These are phyloP conservation scores for Aspergillus ellipticus DNA, from an alignment of 495 filamentous ascomycete genomes.

Conservation along the genomic window DNA sequence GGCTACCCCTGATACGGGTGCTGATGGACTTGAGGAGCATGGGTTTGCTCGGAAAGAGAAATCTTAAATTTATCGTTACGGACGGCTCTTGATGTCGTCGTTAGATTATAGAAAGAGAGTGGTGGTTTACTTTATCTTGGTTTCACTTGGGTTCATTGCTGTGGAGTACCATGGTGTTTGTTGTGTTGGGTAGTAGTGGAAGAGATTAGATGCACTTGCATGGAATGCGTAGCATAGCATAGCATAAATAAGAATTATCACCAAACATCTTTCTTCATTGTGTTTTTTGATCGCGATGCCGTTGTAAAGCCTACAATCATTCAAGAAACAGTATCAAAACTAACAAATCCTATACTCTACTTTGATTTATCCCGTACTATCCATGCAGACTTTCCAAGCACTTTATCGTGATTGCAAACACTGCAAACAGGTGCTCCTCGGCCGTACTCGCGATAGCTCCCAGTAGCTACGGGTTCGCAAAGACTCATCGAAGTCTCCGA, in stretches of 20 bases:
- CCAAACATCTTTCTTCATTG: no score
- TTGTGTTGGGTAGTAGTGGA: no score
- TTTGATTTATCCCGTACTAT: no score
- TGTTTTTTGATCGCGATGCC: no score
- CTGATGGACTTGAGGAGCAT: slow-evolving; percentile 52
- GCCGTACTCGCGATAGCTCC: background rate
- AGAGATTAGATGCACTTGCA: no score
- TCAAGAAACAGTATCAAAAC: no score
- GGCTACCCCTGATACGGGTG: slow-evolving; percentile 47
- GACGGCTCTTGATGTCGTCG: no score
- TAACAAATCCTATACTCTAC: no score
- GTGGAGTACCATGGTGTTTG: background rate
- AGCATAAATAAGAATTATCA: background rate
- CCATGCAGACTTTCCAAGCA: background rate
- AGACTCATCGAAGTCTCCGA: background rate
- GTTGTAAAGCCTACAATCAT: no score
- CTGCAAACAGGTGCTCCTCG: slow-evolving; percentile 12
- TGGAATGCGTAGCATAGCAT: background rate
- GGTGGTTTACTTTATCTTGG: no score
- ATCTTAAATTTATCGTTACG: background rate
- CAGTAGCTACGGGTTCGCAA: background rate
- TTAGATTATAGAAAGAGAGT: no score
- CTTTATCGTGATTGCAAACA: slow-evolving; percentile 13
- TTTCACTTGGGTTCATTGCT: no score
- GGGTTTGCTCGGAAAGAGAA: slow-evolving; percentile 56